phyloP scores from a whole-genome alignment of 495 filamentous ascomycete genomes.

The Penicillium salamii region DNA sequence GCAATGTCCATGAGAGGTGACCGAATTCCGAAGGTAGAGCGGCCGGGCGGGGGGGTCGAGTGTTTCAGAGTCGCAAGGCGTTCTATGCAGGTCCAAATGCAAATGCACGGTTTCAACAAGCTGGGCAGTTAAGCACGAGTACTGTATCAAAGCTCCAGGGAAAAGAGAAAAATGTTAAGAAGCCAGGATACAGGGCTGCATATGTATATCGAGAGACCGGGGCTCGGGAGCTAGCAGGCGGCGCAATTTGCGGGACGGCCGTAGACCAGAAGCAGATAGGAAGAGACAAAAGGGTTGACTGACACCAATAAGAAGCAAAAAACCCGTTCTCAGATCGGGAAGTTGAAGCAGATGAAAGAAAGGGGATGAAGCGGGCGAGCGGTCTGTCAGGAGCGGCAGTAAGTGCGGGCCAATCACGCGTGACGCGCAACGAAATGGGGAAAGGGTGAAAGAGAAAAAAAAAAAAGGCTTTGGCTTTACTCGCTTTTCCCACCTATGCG shows the following conservation, averaged over 20 bases:
- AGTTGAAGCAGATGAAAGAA: constrained; percentile 15
- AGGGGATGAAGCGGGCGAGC: constrained; percentile 22
- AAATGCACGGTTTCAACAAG: not conserved
- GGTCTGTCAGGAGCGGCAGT: constrained; percentile 19
- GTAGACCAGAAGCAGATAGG: not conserved
- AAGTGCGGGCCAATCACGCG: constrained; percentile 23
- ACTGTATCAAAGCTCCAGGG: not conserved
- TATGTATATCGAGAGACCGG: not conserved
- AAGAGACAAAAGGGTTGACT: constrained; percentile 1
- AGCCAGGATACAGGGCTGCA: no score
- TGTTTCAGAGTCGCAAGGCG: constrained; percentile 9
- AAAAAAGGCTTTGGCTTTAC: no score
- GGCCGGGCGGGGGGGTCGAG: constrained; percentile 20
- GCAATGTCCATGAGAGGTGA: constrained; percentile 17
- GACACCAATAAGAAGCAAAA: not conserved
- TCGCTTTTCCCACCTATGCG: not conserved
- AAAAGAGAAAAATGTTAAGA: not conserved
- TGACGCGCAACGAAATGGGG: constrained; percentile 7
- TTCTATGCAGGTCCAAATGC: constrained; percentile 3
- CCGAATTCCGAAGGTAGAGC: constrained; percentile 16
- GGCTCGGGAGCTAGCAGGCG: constrained; percentile 16
- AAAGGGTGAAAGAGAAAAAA: constrained; percentile 3
- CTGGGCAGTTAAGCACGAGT: not conserved
- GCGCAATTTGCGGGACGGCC: constrained; percentile 1
- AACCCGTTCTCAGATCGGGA: not conserved